Percentiles rank a stretch among this genome's conserved stretches.
Conservation (phyloP, 331 rosid genomes). For the Malus hybrid region DNA sequence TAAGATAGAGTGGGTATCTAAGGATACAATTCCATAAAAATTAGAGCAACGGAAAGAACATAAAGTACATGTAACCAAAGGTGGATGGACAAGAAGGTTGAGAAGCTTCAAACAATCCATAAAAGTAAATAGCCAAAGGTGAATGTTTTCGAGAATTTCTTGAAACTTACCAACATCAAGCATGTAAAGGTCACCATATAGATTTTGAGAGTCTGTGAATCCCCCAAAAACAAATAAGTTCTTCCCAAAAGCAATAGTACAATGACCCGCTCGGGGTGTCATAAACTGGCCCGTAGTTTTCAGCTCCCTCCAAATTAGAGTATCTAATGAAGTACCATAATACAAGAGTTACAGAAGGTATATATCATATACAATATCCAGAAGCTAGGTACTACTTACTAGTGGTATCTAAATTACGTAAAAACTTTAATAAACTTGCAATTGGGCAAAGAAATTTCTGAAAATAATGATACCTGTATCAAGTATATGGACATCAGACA, state of each 20-base stretch:
- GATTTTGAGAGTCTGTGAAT: constrained; percentile 89
- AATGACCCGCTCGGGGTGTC: constrained; percentile 95
- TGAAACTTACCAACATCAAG: constrained; percentile 79
- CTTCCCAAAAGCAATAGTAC: constrained; percentile 80
- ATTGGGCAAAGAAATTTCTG: neutral
- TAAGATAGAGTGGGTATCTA: constrained; percentile 14
- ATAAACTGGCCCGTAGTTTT: constrained; percentile 67
- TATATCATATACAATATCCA: constrained; percentile 6
- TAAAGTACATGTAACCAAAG: neutral
- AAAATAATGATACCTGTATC: constrained; percentile 57
- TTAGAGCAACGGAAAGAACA: neutral
- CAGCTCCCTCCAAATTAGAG: constrained; percentile 88
- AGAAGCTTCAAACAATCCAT: neutral
- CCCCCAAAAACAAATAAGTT: constrained; percentile 94
- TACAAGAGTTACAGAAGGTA: constrained; percentile 13
- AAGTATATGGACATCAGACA: constrained; percentile 96
- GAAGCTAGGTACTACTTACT: neutral
- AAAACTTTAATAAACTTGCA: neutral
- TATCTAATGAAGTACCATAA: constrained; percentile 46
- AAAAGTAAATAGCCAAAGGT: neutral
- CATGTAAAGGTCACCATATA: constrained; percentile 78
- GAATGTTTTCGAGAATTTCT: neutral
- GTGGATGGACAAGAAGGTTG: neutral
- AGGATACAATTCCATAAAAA: neutral
- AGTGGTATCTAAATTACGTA: neutral